A percentile compares a stretch with the other conserved stretches of the same genome.
Evolutionary conservation across 352 stramenopile genomes (phyloP).

Genomic region (Thalassiosira ordinaria): DNA sequence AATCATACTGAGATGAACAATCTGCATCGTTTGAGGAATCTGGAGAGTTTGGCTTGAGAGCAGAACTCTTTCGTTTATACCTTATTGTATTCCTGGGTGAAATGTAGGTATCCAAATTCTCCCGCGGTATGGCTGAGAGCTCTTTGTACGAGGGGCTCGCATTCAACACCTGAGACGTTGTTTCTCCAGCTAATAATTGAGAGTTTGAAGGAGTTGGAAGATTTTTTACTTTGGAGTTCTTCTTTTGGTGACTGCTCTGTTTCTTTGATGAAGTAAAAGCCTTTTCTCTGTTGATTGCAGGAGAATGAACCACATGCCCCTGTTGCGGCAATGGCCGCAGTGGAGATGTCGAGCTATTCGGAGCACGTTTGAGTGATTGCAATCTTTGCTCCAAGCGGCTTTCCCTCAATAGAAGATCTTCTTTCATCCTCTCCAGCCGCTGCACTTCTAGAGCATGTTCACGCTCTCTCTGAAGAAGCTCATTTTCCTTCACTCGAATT

Average conservation of each 20-base stretch:
- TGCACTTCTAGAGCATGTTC: slow-evolving; percentile 20
- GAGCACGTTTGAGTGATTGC: slow-evolving; percentile 1
- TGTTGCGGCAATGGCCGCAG: not conserved
- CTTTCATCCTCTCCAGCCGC: slow-evolving; percentile 33
- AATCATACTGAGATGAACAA: not conserved
- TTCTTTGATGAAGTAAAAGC: not conserved
- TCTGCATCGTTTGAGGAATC: not conserved
- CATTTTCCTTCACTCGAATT: slow-evolving; percentile 29
- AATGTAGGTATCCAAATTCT: not conserved
- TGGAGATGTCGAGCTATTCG: slow-evolving; percentile 7
- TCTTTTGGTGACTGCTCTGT: not conserved
- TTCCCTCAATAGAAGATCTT: slow-evolving; percentile 24
- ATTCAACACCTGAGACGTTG: slow-evolving; percentile 3
- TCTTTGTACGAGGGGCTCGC: slow-evolving; percentile 1
- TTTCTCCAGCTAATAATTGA: slow-evolving; percentile 3
- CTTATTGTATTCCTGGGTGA: not conserved
- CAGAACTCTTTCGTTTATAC: slow-evolving; percentile 12
- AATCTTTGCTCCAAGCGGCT: slow-evolving; percentile 26
- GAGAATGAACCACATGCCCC: not conserved
- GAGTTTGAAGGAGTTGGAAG: not conserved
- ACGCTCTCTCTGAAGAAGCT: slow-evolving; percentile 33
- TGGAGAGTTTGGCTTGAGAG: not conserved
- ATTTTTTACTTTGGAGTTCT: not conserved
- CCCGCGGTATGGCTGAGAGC: not conserved
- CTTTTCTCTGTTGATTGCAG: not conserved